Percentiles rank a stretch among this genome's conserved stretches.
Conservation (phyloP, 441 rosid species). For the Erodium texanum region DNA sequence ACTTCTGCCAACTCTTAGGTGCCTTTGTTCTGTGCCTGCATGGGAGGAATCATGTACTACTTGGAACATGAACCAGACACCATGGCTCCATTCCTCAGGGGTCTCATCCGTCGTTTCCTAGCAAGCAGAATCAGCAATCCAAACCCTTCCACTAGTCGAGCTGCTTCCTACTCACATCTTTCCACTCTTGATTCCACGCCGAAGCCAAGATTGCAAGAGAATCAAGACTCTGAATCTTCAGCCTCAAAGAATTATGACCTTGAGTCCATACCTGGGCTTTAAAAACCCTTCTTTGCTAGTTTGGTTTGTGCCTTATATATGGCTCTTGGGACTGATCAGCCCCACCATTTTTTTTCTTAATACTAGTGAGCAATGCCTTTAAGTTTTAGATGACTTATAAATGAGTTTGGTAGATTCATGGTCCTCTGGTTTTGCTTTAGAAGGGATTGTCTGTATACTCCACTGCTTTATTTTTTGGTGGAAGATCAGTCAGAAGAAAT, state of each 20-base stretch:
- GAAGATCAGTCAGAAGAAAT: too few species aligned
- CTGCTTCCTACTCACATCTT: constrained; percentile 59
- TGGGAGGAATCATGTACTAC: constrained; percentile 98
- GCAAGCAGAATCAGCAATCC: constrained; percentile 93
- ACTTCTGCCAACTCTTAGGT: constrained; percentile 42
- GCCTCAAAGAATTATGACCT: constrained; percentile 63
- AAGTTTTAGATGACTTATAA: too few species aligned
- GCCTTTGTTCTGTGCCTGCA: constrained; percentile 82
- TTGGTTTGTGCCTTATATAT: neutral
- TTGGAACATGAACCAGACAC: constrained; percentile 90
- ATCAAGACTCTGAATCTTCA: constrained; percentile 37
- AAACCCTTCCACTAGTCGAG: constrained; percentile 36
- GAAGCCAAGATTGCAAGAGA: constrained; percentile 44
- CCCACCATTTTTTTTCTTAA: neutral
- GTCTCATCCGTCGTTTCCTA: constrained; percentile 83
- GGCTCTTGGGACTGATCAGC: neutral
- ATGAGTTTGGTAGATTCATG: too few species aligned
- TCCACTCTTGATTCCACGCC: constrained; percentile 52
- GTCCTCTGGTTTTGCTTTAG: too few species aligned
- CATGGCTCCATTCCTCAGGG: constrained; percentile 90
- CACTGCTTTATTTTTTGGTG: too few species aligned
- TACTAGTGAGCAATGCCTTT: too few species aligned
- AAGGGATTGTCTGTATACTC: too few species aligned
- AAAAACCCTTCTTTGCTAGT: constrained; percentile 11
- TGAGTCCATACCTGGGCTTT: constrained; percentile 87